These are phyloP conservation scores for Simmondsia chinensis DNA, from an alignment of 148 eudicot genomes.

Conservation along the genomic window DNA sequence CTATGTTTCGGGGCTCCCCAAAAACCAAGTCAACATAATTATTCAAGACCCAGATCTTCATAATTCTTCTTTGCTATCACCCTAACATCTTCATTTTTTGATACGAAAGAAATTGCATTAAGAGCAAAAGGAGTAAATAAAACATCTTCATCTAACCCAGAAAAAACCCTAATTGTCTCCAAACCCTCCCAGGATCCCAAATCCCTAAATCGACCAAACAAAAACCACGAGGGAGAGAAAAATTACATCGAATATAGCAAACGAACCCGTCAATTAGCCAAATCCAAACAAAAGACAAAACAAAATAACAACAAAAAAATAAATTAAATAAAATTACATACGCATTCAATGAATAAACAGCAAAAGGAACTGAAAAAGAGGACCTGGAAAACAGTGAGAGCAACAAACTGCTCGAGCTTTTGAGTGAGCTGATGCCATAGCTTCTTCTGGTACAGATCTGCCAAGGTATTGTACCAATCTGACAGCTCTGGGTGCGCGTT, in stretches of 20 bases:
- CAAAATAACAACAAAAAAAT: not conserved
- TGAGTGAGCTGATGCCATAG: conserved; percentile 95
- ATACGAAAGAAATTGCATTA: too few species aligned
- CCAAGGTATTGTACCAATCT: conserved; percentile 65
- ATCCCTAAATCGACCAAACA: too few species aligned
- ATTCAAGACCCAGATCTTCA: too few species aligned
- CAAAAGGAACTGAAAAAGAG: not conserved
- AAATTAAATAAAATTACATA: too few species aligned
- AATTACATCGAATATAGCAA: too few species aligned
- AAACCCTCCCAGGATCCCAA: not conserved
- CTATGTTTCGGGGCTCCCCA: too few species aligned
- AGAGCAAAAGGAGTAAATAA: too few species aligned
- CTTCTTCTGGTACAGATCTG: conserved; percentile 93
- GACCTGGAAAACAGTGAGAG: conserved; percentile 77
- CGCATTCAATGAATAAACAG: too few species aligned
- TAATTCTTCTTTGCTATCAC: too few species aligned
- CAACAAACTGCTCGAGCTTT: conserved; percentile 82
- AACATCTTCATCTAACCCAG: conserved; percentile 8
- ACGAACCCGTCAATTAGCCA: conserved; percentile 4
- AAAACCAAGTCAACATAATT: too few species aligned
- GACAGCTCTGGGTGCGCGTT: conserved; percentile 68
- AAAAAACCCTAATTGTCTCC: conserved; percentile 4
- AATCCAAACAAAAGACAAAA: not conserved
- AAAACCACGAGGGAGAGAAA: too few species aligned
- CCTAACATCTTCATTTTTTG: too few species aligned